Evolutionary conservation across 768 basidiomycete genomes (phyloP).

Genomic region (Rossbeevera mucosa): DNA sequence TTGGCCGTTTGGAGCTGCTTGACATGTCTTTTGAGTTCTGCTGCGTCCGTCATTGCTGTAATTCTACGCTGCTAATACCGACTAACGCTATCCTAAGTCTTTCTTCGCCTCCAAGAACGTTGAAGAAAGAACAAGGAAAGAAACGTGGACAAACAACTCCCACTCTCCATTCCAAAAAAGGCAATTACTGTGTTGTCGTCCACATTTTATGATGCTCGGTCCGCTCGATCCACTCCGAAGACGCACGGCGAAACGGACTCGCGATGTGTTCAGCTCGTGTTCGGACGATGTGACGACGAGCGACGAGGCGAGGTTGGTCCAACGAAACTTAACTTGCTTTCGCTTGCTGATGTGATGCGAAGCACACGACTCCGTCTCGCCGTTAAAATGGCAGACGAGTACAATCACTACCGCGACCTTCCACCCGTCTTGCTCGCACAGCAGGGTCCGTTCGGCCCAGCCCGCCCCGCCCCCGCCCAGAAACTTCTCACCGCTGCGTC

Average conservation of each 20-base stretch:
- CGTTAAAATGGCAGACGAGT: constrained; percentile 88
- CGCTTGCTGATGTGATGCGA: not conserved
- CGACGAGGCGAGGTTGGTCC: constrained; percentile 58
- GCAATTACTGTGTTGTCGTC: not conserved
- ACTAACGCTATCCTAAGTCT: constrained; percentile 2
- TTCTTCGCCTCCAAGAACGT: not conserved
- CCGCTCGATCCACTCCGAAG: constrained; percentile 58
- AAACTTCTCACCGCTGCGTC: constrained; percentile 71
- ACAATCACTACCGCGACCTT: constrained; percentile 77
- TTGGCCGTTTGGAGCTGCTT: constrained; percentile 70
- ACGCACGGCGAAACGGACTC: constrained; percentile 65
- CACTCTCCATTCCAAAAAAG: constrained; percentile 5
- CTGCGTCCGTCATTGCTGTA: constrained; percentile 32
- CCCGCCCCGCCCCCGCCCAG: constrained; percentile 50
- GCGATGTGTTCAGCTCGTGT: constrained; percentile 62
- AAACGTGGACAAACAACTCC: too few species aligned
- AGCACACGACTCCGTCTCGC: constrained; percentile 68
- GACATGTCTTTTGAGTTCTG: constrained; percentile 75
- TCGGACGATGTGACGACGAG: constrained; percentile 70
- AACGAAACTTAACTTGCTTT: not conserved
- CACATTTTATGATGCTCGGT: constrained; percentile 19
- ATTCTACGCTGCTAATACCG: constrained; percentile 20
- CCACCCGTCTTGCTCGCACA: constrained; percentile 78
- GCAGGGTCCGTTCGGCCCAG: constrained; percentile 77
- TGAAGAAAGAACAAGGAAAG: not conserved